phyloP scores from a whole-genome alignment of 306 rosid genomes.

The Lathyrus tuberosus region DNA sequence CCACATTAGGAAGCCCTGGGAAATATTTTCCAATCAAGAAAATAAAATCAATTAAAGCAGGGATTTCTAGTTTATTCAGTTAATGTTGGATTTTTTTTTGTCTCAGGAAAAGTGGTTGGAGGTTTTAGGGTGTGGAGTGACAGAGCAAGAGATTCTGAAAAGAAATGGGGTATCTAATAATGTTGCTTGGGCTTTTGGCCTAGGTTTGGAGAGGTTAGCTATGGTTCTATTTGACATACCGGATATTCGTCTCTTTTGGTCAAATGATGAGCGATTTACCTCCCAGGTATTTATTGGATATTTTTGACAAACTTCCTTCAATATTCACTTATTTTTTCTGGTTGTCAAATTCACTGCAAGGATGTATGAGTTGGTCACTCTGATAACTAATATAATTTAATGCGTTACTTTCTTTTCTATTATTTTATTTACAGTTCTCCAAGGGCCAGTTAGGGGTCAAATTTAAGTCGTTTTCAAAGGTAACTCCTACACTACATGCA shows the following conservation, averaged over 20 bases:
- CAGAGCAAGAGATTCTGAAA: constrained; percentile 88
- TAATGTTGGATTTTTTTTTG: constrained; percentile 28
- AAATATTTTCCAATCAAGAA: neutral
- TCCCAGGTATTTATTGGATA: constrained; percentile 71
- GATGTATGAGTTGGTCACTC: constrained; percentile 30
- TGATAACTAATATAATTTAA: constrained; percentile 25
- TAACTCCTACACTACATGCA: constrained; percentile 42
- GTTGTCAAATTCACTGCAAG: constrained; percentile 27
- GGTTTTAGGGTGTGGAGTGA: constrained; percentile 98
- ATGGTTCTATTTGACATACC: constrained; percentile 99
- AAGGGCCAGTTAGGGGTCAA: constrained; percentile 76
- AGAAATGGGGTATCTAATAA: constrained; percentile 72
- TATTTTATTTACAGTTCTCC: constrained; percentile 70
- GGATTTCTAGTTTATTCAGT: neutral
- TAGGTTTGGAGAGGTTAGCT: constrained; percentile 94
- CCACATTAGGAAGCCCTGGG: neutral
- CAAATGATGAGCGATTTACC: constrained; percentile 86
- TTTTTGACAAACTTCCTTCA: constrained; percentile 33
- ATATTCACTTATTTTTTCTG: constrained; percentile 22
- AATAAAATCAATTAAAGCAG: neutral
- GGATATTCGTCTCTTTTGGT: constrained; percentile 96
- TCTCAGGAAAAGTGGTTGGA: constrained; percentile 91
- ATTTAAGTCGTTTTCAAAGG: constrained; percentile 95
- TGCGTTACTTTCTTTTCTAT: constrained; percentile 9
- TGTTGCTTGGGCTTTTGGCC: constrained; percentile 99